Conservation (phyloP, 2,329 filamentous ascomycete genomes). For the Rugonectria rugulosa region DNA sequence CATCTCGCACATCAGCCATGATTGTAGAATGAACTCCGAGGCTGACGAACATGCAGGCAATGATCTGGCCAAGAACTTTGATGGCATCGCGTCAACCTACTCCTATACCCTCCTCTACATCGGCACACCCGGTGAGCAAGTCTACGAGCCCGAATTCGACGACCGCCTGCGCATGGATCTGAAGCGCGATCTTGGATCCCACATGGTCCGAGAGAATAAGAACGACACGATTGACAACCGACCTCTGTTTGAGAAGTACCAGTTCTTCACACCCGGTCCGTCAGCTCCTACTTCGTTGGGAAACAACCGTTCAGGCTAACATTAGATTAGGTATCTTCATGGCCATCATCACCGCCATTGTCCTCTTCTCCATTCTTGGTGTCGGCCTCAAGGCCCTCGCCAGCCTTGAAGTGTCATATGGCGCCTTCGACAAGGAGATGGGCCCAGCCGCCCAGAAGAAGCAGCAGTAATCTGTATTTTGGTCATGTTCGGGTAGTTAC, state of each 20-base stretch:
- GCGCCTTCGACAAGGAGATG: slow-evolving; percentile 96
- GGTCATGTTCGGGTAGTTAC: slow-evolving; percentile 3
- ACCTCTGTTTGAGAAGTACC: slow-evolving; percentile 87
- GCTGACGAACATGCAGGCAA: slow-evolving; percentile 48
- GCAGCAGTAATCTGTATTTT: slow-evolving; percentile 44
- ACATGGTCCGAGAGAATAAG: slow-evolving; percentile 48
- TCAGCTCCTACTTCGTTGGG: no score
- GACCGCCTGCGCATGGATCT: slow-evolving; percentile 74
- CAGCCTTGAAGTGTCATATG: slow-evolving; percentile 89
- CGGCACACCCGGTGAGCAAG: slow-evolving; percentile 64
- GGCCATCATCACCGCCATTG: slow-evolving; percentile 73
- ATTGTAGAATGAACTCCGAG: neutral
- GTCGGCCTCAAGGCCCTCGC: slow-evolving; percentile 79
- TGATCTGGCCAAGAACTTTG: slow-evolving; percentile 59
- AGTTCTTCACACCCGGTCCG: slow-evolving; percentile 88
- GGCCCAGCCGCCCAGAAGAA: slow-evolving; percentile 90
- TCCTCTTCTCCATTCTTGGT: slow-evolving; percentile 80
- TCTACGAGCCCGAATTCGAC: slow-evolving; percentile 72
- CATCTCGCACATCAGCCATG: neutral
- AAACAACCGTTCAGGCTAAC: slow-evolving; percentile 13
- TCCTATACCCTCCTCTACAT: slow-evolving; percentile 81
- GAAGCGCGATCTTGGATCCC: slow-evolving; percentile 64
- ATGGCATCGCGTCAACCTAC: slow-evolving; percentile 45
- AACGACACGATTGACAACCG: slow-evolving; percentile 50
- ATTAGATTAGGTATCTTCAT: slow-evolving; percentile 79